phyloP scores from a whole-genome alignment of 169 alveolate genomes.

The Plasmodium gonderi region DNA sequence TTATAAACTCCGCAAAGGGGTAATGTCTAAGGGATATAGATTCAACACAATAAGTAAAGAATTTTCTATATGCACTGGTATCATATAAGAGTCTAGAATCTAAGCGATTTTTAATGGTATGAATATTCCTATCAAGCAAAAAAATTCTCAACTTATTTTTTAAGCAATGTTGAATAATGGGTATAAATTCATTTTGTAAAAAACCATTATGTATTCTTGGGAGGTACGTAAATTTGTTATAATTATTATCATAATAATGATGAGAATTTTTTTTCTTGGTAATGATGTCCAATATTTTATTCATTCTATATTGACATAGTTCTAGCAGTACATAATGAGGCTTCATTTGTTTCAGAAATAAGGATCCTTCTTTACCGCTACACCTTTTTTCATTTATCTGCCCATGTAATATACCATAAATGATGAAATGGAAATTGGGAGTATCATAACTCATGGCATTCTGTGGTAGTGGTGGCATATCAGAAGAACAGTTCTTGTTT shows the following conservation, averaged over 20 bases:
- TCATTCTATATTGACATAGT: slow-evolving; percentile 42
- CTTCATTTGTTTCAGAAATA: slow-evolving; percentile 7
- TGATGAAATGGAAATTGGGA: slow-evolving; percentile 40
- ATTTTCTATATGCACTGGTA: slow-evolving; percentile 56
- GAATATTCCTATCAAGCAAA: slow-evolving; percentile 19
- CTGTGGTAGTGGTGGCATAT: slow-evolving; percentile 2
- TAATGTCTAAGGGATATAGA: slow-evolving; percentile 54
- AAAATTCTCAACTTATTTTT: slow-evolving; percentile 36
- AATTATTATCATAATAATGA: not conserved
- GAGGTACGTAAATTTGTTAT: slow-evolving; percentile 39
- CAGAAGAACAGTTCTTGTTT: not conserved
- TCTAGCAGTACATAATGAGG: slow-evolving; percentile 54
- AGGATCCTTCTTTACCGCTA: slow-evolving; percentile 52
- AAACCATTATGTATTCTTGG: slow-evolving; percentile 73
- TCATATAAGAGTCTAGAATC: slow-evolving; percentile 60
- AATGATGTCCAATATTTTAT: slow-evolving; percentile 21
- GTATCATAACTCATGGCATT: slow-evolving; percentile 1
- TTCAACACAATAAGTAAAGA: slow-evolving; percentile 48
- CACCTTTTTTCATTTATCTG: slow-evolving; percentile 32
- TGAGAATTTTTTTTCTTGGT: not conserved
- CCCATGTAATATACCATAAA: slow-evolving; percentile 67
- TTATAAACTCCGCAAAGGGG: slow-evolving; percentile 15
- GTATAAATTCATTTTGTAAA: slow-evolving; percentile 47
- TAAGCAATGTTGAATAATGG: slow-evolving; percentile 24
- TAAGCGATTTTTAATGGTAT: slow-evolving; percentile 53